Percentiles rank a stretch among this genome's conserved stretches.
phyloP scores from a whole-genome alignment of 331 rosid genomes.

The Pyrus hybrid region DNA sequence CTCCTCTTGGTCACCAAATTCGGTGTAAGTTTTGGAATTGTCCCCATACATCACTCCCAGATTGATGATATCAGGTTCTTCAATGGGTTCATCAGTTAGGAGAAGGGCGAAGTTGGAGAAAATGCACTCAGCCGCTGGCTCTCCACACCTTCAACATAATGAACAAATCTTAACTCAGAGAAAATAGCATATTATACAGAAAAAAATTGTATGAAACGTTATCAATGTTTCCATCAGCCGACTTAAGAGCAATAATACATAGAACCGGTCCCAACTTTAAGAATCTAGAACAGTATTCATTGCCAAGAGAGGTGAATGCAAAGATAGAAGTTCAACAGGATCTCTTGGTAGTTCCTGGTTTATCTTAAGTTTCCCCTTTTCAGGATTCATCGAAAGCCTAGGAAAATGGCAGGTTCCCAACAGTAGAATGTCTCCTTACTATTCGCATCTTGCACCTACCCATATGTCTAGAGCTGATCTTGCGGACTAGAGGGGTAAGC shows the following conservation, averaged over 20 bases:
- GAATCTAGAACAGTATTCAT: neutral
- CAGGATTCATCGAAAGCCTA: neutral
- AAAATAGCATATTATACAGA: neutral
- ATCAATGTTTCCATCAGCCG: neutral
- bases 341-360: neutral
- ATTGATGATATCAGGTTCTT: constrained; percentile 58
- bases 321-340: neutral
- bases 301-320: neutral
- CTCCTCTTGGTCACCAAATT: constrained; percentile 20
- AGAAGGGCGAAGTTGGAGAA: constrained; percentile 71
- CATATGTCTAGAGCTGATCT: neutral
- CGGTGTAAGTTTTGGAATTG: constrained; percentile 11
- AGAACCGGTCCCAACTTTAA: neutral
- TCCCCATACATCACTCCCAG: constrained; percentile 55
- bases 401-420: neutral
- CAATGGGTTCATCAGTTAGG: constrained; percentile 62
- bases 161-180: constrained; percentile 11
- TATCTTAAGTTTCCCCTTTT: neutral
- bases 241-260: neutral
- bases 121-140: constrained; percentile 57
- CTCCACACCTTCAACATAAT: constrained; percentile 59
- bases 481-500: neutral
- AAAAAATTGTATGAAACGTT: neutral
- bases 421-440: neutral
- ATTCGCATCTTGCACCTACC: neutral